Percentiles rank a stretch among this genome's conserved stretches.
Evolutionary conservation across 2,329 filamentous ascomycete genomes (phyloP).

Genomic region (Beauveria brongniartii): DNA sequence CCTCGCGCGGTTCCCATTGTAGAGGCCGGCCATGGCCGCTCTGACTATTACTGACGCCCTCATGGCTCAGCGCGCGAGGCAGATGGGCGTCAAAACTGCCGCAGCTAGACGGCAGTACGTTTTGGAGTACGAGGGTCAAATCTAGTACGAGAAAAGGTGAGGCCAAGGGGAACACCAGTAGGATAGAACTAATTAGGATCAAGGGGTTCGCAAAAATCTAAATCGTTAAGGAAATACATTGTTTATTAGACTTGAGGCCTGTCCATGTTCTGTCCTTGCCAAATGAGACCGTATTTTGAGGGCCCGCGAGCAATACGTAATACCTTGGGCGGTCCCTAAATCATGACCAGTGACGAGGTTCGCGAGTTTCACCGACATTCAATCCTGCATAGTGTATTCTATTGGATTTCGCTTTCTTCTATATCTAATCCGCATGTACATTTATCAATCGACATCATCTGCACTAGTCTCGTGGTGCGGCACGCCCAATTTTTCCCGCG

Average conservation of each 20-base stretch:
- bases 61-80: conserved; percentile 66
- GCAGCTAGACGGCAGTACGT: not conserved
- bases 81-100: conserved; percentile 27
- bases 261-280: conserved; percentile 16
- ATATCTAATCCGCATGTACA: not conserved
- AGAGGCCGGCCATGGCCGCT: conserved; percentile 73
- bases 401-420: not conserved
- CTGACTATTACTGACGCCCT: conserved; percentile 81
- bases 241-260: conserved; percentile 17
- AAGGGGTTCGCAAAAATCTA: conserved; percentile 15
- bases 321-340: not conserved
- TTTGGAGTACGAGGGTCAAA: not conserved
- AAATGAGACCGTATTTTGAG: conserved; percentile 14
- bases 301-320: too few species aligned
- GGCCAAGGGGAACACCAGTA: conserved; percentile 15
- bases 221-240: conserved; percentile 16
- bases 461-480: conserved; percentile 23
- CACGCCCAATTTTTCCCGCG: conserved; percentile 27
- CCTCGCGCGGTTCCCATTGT: conserved; percentile 65
- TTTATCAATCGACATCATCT: conserved; percentile 36
- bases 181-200: conserved; percentile 16
- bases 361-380: too few species aligned
- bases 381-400: not conserved
- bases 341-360: too few species aligned
- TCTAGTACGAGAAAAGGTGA: conserved; percentile 15